Conservation (phyloP, 108 stramenopile genomes). For the Skeletonema marinoi region DNA sequence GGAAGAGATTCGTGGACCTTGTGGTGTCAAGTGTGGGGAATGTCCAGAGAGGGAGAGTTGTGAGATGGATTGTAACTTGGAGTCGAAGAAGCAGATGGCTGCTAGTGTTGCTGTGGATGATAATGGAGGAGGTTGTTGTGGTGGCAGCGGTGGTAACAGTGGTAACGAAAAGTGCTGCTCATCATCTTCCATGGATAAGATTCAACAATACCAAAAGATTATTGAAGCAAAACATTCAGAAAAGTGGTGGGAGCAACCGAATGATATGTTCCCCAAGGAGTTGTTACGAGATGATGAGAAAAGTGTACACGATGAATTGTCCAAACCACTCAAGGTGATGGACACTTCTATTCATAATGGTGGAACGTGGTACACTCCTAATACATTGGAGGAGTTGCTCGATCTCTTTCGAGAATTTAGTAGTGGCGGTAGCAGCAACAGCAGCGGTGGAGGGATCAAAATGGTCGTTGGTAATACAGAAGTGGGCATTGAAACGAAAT, state of each 20-base stretch:
- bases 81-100: slow-evolving; percentile 20
- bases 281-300: slow-evolving; percentile 21
- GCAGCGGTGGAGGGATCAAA: slow-evolving; percentile 60
- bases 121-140: slow-evolving; percentile 10
- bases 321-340: slow-evolving; percentile 70
- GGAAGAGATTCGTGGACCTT: slow-evolving; percentile 59
- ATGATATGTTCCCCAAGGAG: slow-evolving; percentile 73
- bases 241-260: slow-evolving; percentile 69
- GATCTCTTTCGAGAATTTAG: slow-evolving; percentile 68
- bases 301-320: slow-evolving; percentile 6
- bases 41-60: slow-evolving; percentile 79
- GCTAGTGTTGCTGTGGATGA: too few species aligned
- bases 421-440: slow-evolving; percentile 13
- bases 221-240: slow-evolving; percentile 24
- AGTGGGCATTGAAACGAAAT: slow-evolving; percentile 89
- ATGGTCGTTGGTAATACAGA: slow-evolving; percentile 95
- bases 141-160: not conserved
- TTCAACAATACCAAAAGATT: slow-evolving; percentile 49
- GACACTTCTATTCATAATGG: slow-evolving; percentile 70
- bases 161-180: slow-evolving; percentile 12
- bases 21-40: slow-evolving; percentile 73
- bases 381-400: slow-evolving; percentile 74
- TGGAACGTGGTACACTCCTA: slow-evolving; percentile 92
- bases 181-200: slow-evolving; percentile 64
- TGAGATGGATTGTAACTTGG: slow-evolving; percentile 71